Evolutionary conservation across 352 stramenopile genomes (phyloP).

Genomic region (Phytophthora ramorum): DNA sequence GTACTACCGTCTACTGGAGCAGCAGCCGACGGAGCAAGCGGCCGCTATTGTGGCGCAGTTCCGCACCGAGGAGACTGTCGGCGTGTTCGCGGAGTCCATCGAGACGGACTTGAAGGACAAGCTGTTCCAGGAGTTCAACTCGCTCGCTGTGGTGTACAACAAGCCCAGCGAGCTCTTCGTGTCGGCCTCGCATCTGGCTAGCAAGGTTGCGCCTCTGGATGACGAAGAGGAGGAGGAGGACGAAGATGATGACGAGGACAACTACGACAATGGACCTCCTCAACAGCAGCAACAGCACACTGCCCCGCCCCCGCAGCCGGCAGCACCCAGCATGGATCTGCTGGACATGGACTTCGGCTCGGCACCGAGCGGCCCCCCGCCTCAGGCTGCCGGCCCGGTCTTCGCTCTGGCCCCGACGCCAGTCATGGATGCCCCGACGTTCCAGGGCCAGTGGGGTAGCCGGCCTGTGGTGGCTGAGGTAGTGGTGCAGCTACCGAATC

Average conservation of each 20-base stretch:
- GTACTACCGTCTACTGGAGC: conserved; percentile 97
- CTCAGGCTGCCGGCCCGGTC: conserved; percentile 28
- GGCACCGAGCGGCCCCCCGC: conserved; percentile 16
- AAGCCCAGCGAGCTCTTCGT: conserved; percentile 97
- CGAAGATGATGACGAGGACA: conserved; percentile 41
- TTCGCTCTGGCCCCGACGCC: conserved; percentile 69
- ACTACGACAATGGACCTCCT: conserved; percentile 34
- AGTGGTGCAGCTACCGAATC: conserved; percentile 60
- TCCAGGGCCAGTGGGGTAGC: conserved; percentile 79
- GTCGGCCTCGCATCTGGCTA: conserved; percentile 67
- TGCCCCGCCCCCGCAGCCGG: conserved; percentile 28
- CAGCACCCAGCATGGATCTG: conserved; percentile 62
- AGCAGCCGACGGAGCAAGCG: conserved; percentile 92
- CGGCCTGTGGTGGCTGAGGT: conserved; percentile 72
- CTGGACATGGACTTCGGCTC: conserved; percentile 83
- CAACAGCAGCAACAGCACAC: conserved; percentile 47
- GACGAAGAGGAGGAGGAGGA: conserved; percentile 63
- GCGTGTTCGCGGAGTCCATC: conserved; percentile 87
- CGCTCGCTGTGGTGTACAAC: conserved; percentile 97
- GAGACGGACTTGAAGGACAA: conserved; percentile 88
- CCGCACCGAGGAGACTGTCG: conserved; percentile 76
- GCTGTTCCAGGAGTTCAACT: conserved; percentile 98
- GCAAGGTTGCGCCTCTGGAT: conserved; percentile 37
- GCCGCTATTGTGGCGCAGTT: conserved; percentile 89
- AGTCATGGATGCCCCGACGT: conserved; percentile 76